These are phyloP conservation scores for Dioscorea zingiberensis DNA, from an alignment of 106 monocot species.

Conservation along the genomic window DNA sequence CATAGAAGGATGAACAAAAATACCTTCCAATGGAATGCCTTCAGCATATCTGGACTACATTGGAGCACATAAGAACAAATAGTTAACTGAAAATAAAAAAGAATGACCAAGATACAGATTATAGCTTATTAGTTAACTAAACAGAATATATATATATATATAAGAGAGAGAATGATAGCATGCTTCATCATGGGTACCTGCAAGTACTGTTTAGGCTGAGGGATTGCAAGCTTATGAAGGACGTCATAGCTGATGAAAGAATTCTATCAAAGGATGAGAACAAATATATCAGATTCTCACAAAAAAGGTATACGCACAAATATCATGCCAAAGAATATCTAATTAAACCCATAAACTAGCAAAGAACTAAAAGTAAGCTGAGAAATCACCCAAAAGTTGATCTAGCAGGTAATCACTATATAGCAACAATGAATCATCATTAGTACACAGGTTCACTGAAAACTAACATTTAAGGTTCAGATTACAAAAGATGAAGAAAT, in stretches of 20 bases:
- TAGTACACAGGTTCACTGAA: too few species aligned
- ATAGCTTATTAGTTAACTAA: not conserved
- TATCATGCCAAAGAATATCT: too few species aligned
- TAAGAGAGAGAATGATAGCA: not conserved
- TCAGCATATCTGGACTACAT: conserved; percentile 91
- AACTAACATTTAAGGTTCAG: too few species aligned
- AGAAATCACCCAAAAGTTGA: too few species aligned
- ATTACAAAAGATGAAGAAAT: too few species aligned
- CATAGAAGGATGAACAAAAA: conserved; percentile 86
- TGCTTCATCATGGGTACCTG: conserved; percentile 47
- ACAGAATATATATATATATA: too few species aligned
- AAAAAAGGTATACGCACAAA: too few species aligned
- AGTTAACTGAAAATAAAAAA: conserved; percentile 9
- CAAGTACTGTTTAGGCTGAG: conserved; percentile 94
- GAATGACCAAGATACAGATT: not conserved
- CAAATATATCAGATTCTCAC: not conserved
- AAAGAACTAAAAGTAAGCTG: too few species aligned
- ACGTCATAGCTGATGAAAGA: conserved; percentile 87
- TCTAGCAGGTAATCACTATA: too few species aligned
- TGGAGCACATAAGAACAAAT: conserved; percentile 15
- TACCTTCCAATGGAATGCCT: conserved; percentile 69
- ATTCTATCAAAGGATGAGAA: conserved; percentile 41
- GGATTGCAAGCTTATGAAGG: conserved; percentile 80
- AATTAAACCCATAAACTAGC: too few species aligned
- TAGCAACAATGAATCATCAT: too few species aligned